phyloP scores from a whole-genome alignment of 345 rosid genomes.

The Atalantia buxifolia region DNA sequence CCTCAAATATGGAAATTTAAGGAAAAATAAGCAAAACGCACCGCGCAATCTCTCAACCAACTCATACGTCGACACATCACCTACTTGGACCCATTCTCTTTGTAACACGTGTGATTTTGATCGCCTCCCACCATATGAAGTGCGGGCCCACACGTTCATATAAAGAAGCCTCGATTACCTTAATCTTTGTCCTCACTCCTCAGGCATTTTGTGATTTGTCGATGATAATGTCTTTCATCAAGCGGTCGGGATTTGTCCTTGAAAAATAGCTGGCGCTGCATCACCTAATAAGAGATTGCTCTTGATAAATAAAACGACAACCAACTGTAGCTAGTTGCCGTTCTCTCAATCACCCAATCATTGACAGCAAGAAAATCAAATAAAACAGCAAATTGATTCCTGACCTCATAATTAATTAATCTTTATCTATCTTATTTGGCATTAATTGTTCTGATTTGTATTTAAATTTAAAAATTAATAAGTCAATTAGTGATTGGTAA shows the following conservation, averaged over 20 bases:
- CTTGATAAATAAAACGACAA: not conserved
- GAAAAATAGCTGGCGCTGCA: not conserved
- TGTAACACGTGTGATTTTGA: slow-evolving; percentile 10
- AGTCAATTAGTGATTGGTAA: too few relatives aligned
- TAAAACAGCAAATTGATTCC: slow-evolving; percentile 14
- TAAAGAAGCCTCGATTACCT: not conserved
- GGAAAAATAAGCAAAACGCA: not conserved
- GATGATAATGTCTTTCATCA: not conserved
- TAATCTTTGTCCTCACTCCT: not conserved
- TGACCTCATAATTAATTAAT: not conserved
- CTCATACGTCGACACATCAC: not conserved
- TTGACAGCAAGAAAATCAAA: slow-evolving; percentile 2
- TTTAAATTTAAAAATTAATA: not conserved
- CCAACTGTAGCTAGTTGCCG: not conserved
- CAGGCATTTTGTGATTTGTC: too few relatives aligned
- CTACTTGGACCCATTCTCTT: not conserved
- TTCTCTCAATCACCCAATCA: not conserved
- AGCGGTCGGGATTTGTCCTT: not conserved
- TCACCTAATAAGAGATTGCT: not conserved
- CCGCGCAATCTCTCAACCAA: not conserved
- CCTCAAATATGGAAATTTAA: not conserved
- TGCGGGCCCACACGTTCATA: not conserved
- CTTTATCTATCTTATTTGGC: not conserved
- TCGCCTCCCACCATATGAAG: not conserved
- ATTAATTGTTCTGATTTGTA: not conserved